These are phyloP conservation scores for Solanum hybrid DNA, from an alignment of 305 asterid genomes.

Conservation along the genomic window DNA sequence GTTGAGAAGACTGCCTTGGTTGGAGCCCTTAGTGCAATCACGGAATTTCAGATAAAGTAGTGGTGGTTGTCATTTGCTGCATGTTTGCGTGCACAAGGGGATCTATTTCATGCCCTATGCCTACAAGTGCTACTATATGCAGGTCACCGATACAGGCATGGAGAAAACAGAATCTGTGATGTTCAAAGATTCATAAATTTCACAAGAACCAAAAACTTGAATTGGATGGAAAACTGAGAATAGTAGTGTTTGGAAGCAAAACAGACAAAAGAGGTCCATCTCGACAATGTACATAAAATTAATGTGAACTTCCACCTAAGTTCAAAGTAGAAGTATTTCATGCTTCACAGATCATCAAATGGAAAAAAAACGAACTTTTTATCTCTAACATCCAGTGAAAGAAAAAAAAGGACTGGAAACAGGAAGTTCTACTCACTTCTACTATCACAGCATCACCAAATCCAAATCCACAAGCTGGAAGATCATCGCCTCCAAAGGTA, in stretches of 20 bases:
- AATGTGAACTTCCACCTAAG: not conserved
- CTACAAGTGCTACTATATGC: not conserved
- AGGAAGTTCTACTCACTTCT: slow-evolving; percentile 49
- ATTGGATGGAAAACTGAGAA: not conserved
- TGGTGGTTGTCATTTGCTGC: not conserved
- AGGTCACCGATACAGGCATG: not conserved
- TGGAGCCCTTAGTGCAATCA: not conserved
- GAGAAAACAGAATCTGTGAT: not conserved
- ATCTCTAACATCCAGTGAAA: not conserved
- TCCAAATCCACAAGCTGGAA: slow-evolving; percentile 98
- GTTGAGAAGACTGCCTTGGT: not conserved
- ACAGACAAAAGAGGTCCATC: not conserved
- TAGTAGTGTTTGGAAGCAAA: not conserved
- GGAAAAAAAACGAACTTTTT: not conserved
- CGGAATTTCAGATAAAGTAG: not conserved
- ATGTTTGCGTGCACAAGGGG: not conserved
- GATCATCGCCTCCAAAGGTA: slow-evolving; percentile 84
- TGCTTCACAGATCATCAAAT: not conserved
- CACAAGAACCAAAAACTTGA: not conserved
- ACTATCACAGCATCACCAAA: slow-evolving; percentile 93
- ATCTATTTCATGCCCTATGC: not conserved
- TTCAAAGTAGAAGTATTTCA: not conserved
- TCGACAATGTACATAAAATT: not conserved
- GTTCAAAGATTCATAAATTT: not conserved
- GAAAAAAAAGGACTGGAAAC: not conserved